phyloP scores from a whole-genome alignment of 768 basidiomycete species.

The Rhodotorula taiwanensis region DNA sequence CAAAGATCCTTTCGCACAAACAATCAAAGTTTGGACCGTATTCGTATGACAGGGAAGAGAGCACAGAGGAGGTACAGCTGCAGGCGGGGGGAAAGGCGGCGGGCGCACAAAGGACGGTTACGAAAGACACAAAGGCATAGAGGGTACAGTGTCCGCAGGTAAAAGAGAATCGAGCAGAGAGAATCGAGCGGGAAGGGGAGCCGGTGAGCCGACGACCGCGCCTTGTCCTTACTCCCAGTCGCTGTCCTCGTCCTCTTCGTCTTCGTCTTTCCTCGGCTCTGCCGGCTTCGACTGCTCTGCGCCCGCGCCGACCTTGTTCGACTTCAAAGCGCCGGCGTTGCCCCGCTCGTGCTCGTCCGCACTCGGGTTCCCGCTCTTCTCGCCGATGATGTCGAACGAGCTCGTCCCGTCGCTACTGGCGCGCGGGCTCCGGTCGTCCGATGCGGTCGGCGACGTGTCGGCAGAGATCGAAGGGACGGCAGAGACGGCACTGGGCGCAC shows the following conservation, averaged over 20 bases:
- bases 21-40: too few species aligned
- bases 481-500: background rate
- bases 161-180: too few species aligned
- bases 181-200: too few species aligned
- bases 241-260: conserved; percentile 17
- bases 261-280: background rate
- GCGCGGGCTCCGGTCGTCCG: background rate
- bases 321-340: background rate
- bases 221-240: conserved; percentile 21
- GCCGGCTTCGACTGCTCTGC: background rate
- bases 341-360: conserved; percentile 1
- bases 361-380: conserved; percentile 27
- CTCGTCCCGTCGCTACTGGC: conserved; percentile 28
- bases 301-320: background rate
- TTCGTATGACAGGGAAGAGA: too few species aligned
- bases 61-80: too few species aligned
- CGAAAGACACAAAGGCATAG: too few species aligned
- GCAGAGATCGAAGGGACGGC: conserved; percentile 5
- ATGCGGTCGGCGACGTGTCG: background rate
- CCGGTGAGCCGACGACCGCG: background rate
- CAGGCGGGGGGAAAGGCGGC: too few species aligned
- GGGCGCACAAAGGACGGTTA: too few species aligned
- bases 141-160: too few species aligned
- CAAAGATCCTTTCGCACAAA: too few species aligned
- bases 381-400: conserved; percentile 37